Conservation (phyloP, 1,284 basidiomycete species). For the Pterulicium gracile region DNA sequence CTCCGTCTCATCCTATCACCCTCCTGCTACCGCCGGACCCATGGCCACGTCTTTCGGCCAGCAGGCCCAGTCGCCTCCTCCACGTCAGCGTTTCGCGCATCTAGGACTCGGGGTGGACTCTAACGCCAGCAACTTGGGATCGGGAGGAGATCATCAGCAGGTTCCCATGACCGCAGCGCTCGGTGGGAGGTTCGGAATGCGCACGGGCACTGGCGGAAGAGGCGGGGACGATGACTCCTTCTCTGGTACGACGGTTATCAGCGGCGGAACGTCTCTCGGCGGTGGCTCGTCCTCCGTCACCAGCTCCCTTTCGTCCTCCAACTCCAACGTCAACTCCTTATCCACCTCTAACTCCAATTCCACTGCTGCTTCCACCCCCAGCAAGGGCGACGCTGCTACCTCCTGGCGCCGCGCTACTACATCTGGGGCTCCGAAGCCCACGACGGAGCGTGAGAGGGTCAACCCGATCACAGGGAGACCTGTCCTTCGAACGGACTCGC, state of each 20-base stretch:
- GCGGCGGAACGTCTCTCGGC: constrained; percentile 60
- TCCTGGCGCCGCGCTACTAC: constrained; percentile 57
- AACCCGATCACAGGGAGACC: neutral
- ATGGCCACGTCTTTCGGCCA: constrained; percentile 41
- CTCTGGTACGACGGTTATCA: constrained; percentile 57
- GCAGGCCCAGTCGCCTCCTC: constrained; percentile 51
- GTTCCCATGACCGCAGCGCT: constrained; percentile 72
- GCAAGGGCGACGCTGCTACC: constrained; percentile 64
- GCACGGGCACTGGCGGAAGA: constrained; percentile 35
- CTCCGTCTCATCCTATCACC: constrained; percentile 34
- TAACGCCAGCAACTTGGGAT: neutral
- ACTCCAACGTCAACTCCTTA: too few relatives aligned
- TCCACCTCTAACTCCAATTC: constrained; percentile 22
- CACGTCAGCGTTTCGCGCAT: constrained; percentile 34
- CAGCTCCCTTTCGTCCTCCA: too few relatives aligned
- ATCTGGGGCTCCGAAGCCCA: neutral
- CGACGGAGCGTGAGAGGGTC: neutral
- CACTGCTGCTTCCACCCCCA: constrained; percentile 27
- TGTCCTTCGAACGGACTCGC: neutral
- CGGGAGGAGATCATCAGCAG: constrained; percentile 31
- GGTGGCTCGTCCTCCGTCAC: constrained; percentile 20
- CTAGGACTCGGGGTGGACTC: too few relatives aligned
- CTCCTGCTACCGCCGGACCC: constrained; percentile 65
- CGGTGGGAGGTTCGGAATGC: constrained; percentile 64
- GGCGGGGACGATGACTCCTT: constrained; percentile 33